These are phyloP conservation scores for Hansenula lynferdii DNA, from an alignment of 1,139 yeast genomes.

Conservation along the genomic window DNA sequence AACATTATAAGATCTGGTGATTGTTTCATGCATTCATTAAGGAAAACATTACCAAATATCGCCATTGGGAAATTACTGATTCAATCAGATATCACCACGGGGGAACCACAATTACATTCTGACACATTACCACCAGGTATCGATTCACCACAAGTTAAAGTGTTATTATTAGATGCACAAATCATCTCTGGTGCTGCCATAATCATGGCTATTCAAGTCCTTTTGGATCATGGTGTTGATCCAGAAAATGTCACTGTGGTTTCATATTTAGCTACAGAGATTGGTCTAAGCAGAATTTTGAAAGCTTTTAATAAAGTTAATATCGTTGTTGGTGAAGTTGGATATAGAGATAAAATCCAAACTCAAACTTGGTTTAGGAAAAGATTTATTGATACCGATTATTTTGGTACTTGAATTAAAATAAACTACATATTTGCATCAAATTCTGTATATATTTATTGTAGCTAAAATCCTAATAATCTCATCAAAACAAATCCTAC, in stretches of 20 bases:
- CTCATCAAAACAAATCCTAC: conserved; percentile 76
- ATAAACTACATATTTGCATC: too few relatives aligned
- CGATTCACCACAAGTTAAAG: conserved; percentile 32
- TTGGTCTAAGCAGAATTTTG: conserved; percentile 70
- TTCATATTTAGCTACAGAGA: conserved; percentile 71
- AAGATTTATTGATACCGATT: conserved; percentile 71
- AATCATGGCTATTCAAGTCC: conserved; percentile 88
- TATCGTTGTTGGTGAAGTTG: conserved; percentile 66
- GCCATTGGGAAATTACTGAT: conserved; percentile 78
- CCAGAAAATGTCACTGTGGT: conserved; percentile 64
- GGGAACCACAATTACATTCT: conserved; percentile 89
- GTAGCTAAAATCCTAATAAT: conserved; percentile 39
- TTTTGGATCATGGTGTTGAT: conserved; percentile 74
- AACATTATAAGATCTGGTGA: conserved; percentile 89
- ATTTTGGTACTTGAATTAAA: conserved; percentile 58
- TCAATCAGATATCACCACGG: conserved; percentile 83
- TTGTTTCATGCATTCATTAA: conserved; percentile 76
- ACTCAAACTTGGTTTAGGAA: conserved; percentile 45
- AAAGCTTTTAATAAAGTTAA: conserved; percentile 68
- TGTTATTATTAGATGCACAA: conserved; percentile 80
- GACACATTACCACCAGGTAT: conserved; percentile 49
- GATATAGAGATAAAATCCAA: conserved; percentile 28
- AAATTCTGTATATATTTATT: too few relatives aligned
- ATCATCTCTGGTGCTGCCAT: conserved; percentile 91
- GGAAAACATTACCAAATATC: conserved; percentile 72